phyloP scores from a whole-genome alignment of 2,329 filamentous ascomycete species.

The Rugonectria rugulosa region DNA sequence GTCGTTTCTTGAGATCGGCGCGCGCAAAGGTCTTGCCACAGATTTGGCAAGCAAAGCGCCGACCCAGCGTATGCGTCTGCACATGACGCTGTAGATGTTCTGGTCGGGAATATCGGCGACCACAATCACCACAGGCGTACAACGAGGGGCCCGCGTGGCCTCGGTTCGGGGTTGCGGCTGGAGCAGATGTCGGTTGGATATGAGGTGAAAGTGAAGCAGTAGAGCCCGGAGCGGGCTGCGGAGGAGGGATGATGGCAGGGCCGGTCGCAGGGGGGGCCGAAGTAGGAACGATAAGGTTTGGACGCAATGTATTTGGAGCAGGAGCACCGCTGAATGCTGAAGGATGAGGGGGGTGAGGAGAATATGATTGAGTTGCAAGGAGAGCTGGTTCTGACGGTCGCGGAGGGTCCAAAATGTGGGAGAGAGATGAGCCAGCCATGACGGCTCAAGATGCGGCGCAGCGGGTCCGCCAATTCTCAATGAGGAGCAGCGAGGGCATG shows the following conservation, averaged over 20 bases:
- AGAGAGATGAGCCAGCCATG: constrained; percentile 44
- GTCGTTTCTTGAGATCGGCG: constrained; percentile 61
- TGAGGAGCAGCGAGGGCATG: constrained; percentile 11
- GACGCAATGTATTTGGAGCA: constrained; percentile 15
- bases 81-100: constrained; percentile 63
- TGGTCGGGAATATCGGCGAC: constrained; percentile 59
- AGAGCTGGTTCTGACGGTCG: constrained; percentile 29
- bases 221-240: constrained; percentile 2
- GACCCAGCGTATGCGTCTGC: constrained; percentile 58
- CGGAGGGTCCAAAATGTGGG: constrained; percentile 43
- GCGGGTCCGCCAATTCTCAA: constrained; percentile 12
- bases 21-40: constrained; percentile 63
- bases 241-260: not conserved
- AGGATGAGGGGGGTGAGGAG: constrained; percentile 19
- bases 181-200: constrained; percentile 8
- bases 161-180: constrained; percentile 15
- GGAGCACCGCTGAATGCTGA: not conserved
- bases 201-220: constrained; percentile 6
- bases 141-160: constrained; percentile 44
- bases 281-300: constrained; percentile 11
- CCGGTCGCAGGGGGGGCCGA: not conserved
- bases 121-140: constrained; percentile 61
- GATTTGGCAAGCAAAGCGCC: constrained; percentile 57
- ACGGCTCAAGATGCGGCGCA: constrained; percentile 20
- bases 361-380: constrained; percentile 28